Base-by-base conservation (phyloP, 2,329 filamentous ascomycete species). In the Botrytis tulipae region DNA sequence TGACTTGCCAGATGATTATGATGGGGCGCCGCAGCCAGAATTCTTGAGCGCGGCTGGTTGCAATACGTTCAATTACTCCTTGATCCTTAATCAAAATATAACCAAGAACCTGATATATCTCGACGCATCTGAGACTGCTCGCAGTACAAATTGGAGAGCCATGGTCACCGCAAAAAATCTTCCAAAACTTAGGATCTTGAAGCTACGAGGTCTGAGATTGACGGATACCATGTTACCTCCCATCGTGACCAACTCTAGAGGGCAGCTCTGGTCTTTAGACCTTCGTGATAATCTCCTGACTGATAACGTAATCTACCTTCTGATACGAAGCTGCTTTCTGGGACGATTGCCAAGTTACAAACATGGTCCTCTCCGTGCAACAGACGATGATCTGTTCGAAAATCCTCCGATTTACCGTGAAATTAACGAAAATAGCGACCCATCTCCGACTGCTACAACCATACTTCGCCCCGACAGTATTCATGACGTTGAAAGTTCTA, bases 211-310 rank as follows among this genome's bases (percentile, higher is more conserved):
- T 2, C 83, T 86, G 35, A 84, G 86, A 73, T 76, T 90, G 35
- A 84, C 85, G 35, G 83, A 87, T 73, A 71, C 73, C 1, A 79
- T 82, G 3, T 80, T 83, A 3, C 72, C 80, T 0, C 60, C 79
- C 4, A 75, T 84, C 59, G 77, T 87, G 78, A 76, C 78, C 73
- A 75, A 79, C 8, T 83, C 84, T 66, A 73, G 76, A 7, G 74
- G 74, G 18, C 84, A 82, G 42, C 79, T 90, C 18, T 90, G 88
- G 88, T 89, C 88, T 76, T 78, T 90, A 7, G 88, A 91, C 75
- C 68, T 90, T 0, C 82, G 83, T 54, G 71, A 83, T 9, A 91
- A 91, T 76, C 83, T 82, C 18, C 78, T 91, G 16, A 85, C 84
- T 0, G 88, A 90, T 76, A 76, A 54, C 3, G 76, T 81, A 5